Conservation (phyloP, 2,329 filamentous ascomycete genomes). For the Apiospora saccharicola region DNA sequence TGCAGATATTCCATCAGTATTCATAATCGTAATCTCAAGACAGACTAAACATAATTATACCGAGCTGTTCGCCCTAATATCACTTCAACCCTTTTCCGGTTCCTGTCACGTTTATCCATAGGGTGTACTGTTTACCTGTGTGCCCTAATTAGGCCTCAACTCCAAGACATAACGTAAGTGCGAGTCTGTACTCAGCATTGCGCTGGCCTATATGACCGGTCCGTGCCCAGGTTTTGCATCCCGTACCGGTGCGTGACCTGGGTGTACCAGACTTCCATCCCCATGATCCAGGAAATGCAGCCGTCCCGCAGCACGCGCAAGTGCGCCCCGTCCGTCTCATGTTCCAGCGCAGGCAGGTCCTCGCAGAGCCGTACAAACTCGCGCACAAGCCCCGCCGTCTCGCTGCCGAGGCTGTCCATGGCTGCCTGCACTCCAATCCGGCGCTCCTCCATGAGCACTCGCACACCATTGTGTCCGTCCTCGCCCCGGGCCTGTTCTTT, state of each 20-base stretch:
- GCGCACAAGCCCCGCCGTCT: neutral
- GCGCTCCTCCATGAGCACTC: conserved; percentile 1
- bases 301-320: neutral
- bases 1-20: too few species aligned
- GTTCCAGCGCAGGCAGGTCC: neutral
- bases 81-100: too few species aligned
- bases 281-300: neutral
- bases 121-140: too few species aligned
- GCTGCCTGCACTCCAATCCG: neutral
- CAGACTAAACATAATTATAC: too few species aligned
- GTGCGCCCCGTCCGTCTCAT: neutral
- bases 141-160: too few species aligned
- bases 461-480: neutral
- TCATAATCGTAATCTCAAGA: too few species aligned
- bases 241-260: neutral
- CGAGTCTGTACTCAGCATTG: neutral
- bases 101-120: too few species aligned
- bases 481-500: neutral
- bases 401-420: neutral
- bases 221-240: neutral
- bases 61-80: too few species aligned
- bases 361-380: neutral
- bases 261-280: neutral
- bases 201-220: neutral
- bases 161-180: too few species aligned